Evolutionary conservation across 106 monocot genomes (phyloP), one percentile per base, ranked within the genome.

Genomic region (Triglochin maritima): DNA sequence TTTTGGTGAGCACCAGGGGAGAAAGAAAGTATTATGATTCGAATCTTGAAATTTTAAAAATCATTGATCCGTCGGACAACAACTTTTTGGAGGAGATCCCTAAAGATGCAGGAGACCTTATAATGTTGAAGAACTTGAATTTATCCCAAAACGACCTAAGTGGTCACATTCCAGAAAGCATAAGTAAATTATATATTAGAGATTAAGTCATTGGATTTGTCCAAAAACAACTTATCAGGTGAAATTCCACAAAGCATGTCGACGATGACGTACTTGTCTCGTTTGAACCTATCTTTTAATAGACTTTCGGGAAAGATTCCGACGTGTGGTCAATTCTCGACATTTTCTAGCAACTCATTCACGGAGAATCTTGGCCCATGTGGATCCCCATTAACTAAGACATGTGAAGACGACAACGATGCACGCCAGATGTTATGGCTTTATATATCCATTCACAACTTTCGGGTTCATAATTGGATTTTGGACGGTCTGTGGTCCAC

Each of bases 41-140:
- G 42, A n/a, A 44, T 13, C 68, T 56, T 4, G 3, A 12, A 12
- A 7, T 76, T 1, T 55, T 73, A 11, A 47, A 10, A 9, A 59
- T 17, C 63, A 51, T 83, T 3, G 83, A 83, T 51, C 64, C 78
- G 2, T 74, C 78, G 15, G 54, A 54, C 4, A 82, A 82, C 60
- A 61, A 47, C 46, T 12, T 81, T 2, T 58, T 9, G 3, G 68
- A 69, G 51, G 9, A 64, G 1, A 81, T 77, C 12, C 77, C 81
- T 16, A 48, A 55, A 46, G 81, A 73, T 7, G 43, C 69, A 4
- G 41, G 46, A 3, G 8, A 16, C 12, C 71, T 82, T 0, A 2
- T 8, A 14, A 47, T 8, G 4, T 44, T 82, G 9, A 4, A 44
- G n/a, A 56, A 7, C 15, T 55, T 82, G 9, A 82, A 78, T 50